A percentile compares a stretch with the other conserved stretches of the same genome.
Conservation (phyloP, 192 early-diverging fungal genomes). For the Coemansia sp. region DNA sequence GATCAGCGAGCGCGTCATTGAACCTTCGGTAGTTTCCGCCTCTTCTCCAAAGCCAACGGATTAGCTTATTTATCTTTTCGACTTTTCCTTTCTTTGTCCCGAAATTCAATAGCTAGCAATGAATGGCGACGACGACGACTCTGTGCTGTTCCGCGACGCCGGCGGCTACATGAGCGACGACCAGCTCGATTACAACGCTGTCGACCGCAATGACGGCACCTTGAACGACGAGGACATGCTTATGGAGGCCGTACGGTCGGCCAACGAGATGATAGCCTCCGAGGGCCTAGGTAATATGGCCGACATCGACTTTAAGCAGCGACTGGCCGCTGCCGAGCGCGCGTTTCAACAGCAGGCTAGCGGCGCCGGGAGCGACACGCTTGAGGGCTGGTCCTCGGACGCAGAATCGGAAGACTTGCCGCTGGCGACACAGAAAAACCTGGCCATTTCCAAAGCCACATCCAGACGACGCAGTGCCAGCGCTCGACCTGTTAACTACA, state of each 20-base stretch:
- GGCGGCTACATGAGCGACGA: slow-evolving; percentile 7
- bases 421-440: neutral
- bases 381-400: neutral
- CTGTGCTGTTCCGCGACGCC: neutral
- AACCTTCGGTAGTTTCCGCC: too few species aligned
- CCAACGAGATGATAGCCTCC: slow-evolving; percentile 41
- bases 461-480: slow-evolving; percentile 3
- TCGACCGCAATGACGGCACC: neutral
- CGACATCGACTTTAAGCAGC: slow-evolving; percentile 33
- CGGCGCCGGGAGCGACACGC: neutral
- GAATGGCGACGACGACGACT: neutral
- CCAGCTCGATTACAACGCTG: neutral
- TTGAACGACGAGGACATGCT: slow-evolving; percentile 15
- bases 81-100: neutral
- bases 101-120: neutral
- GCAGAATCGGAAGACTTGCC: neutral
- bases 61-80: too few species aligned
- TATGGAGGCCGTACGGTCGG: slow-evolving; percentile 32
- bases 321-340: neutral
- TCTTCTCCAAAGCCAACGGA: too few species aligned
- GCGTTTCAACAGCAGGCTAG: neutral
- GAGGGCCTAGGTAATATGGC: slow-evolving; percentile 43
- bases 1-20: too few species aligned
- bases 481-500: slow-evolving; percentile 19
- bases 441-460: neutral